Evolutionary conservation across 2,329 filamentous ascomycete species (phyloP), one percentile per base, ranked within the genome.

Genomic region (Paramyrothecium sp.): DNA sequence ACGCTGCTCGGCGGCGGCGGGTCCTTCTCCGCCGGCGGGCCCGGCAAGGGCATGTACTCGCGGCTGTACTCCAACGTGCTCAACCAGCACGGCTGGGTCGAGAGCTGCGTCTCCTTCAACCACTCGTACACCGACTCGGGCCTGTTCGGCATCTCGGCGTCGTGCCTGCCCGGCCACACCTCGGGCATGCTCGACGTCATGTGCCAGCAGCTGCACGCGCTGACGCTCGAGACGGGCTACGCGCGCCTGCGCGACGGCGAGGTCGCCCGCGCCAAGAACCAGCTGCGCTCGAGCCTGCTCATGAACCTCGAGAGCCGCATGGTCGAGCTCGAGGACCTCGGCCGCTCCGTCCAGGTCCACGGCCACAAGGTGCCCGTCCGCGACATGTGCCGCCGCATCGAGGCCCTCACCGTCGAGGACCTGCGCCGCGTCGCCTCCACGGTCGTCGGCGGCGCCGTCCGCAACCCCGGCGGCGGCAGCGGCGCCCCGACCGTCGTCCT

Each of bases 1-100:
- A 98, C 92, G 1, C 89, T 99, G 11, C 90, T 99, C 34, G 95
- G 95, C 57, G 95, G 95, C 51, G 95, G 95, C 52, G 95, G 95
- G 22, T 97, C 93, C 56, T 99, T 99, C 79, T 96, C 91, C 17
- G 95, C 95, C 55, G 95, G 95, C 66, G 95, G 95, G 0, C 95
- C 95, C 4, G 95, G 95, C 54, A 99, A 99, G 80, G 95, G 95
- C 73, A 99, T 99, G 95, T 98, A 98, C 81, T 96, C 91, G 41
- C 89, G 95, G 13, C 85, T 99, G 10, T 99, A 97, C 81, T 98
- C 93, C 61, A 97, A 97, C 72, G 94, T 98, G 0, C 85, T 99
- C 54, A 99, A 99, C 79, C 93, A 98, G 76, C 89, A 97, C 77
- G 92, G 90, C 65, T 99, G 94, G 94, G 92, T 99, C 23, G 95